These are phyloP conservation scores for Coniochaeta prunicola DNA, from an alignment of 2,329 filamentous ascomycete species.

Conservation along the genomic window DNA sequence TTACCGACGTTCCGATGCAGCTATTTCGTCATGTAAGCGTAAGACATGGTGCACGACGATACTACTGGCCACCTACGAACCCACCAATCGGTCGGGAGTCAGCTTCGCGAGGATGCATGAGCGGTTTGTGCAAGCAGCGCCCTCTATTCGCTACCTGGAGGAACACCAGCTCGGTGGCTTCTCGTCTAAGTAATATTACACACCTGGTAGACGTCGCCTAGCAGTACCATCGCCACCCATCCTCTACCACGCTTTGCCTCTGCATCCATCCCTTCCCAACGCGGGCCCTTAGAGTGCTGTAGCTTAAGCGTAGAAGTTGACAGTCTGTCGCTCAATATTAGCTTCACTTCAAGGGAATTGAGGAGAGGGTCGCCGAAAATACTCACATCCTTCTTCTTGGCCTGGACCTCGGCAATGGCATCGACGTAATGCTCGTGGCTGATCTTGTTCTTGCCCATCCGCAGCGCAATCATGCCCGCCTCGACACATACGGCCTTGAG, in stretches of 20 bases:
- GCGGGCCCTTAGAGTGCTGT: background rate
- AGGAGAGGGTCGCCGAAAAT: background rate
- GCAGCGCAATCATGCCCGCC: conserved; percentile 96
- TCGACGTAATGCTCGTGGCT: conserved; percentile 98
- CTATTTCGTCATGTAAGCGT: background rate
- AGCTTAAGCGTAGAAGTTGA: conserved; percentile 31
- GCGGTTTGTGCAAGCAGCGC: background rate
- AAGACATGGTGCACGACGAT: background rate
- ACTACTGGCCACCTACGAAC: background rate
- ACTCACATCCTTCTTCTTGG: conserved; percentile 85
- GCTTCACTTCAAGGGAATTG: background rate
- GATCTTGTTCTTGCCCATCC: conserved; percentile 92
- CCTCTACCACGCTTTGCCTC: background rate
- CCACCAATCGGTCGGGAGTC: background rate
- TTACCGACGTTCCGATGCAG: background rate
- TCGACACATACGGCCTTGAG: conserved; percentile 98
- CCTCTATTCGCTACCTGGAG: background rate
- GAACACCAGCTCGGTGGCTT: background rate
- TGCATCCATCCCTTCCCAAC: background rate
- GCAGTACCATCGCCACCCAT: background rate
- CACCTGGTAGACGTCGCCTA: background rate
- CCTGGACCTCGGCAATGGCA: conserved; percentile 91
- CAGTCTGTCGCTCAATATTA: conserved; percentile 12
- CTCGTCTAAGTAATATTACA: conserved; percentile 1
- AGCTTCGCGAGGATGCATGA: background rate